Evolutionary conservation across 2,329 filamentous ascomycete genomes (phyloP), one percentile per base, ranked within the genome.

Genomic region (Apiospora malaysiana): DNA sequence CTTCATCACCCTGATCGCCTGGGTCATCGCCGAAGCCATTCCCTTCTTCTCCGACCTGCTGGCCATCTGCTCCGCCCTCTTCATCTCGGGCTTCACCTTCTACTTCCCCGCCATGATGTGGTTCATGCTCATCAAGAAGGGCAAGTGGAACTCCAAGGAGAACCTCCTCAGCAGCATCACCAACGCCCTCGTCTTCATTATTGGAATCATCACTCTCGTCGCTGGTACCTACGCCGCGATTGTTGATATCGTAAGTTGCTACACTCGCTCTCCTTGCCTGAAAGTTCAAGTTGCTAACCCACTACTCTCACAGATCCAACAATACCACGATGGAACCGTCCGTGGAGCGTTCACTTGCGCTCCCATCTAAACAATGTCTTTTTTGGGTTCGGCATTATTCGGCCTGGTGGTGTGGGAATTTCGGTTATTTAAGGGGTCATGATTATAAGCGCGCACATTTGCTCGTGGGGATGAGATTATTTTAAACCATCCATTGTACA

Each of bases 21-120:
- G 90, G 86, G 79, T 94, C 74, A 90, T 94, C 74, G 92, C 92
- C 18, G 89, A 92, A 77, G 88, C 90, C 0, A 91, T 94, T 63
- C 93, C 93, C 2, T 90, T 91, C 78, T 95, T 94, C 83, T 88
- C 88, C 73, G 85, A 91, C 68, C 83, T 94, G 63, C 82, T 94
- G n/a, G 83, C 84, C 70, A 85, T 87, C 76, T 83, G 79, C 66
- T 86, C 85, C 2, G 81, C 85, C 2, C 82, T 87, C 42, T 87
- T 87, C 77, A 81, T 87, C 75, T 86, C 85, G 14, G 83, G 83
- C n/a, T 85, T 85, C 75, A 79, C 79, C 42, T 79, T 80, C 71
- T 80, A 80, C 76, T 78, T 80, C 75, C 79, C 79, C 4, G 79
- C 78, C 66, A 73, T 79, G 69, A 78, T 80, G 73, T 80, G 79